Conservation (phyloP, 2,329 filamentous ascomycete genomes). For the Bipolaris oryzae region DNA sequence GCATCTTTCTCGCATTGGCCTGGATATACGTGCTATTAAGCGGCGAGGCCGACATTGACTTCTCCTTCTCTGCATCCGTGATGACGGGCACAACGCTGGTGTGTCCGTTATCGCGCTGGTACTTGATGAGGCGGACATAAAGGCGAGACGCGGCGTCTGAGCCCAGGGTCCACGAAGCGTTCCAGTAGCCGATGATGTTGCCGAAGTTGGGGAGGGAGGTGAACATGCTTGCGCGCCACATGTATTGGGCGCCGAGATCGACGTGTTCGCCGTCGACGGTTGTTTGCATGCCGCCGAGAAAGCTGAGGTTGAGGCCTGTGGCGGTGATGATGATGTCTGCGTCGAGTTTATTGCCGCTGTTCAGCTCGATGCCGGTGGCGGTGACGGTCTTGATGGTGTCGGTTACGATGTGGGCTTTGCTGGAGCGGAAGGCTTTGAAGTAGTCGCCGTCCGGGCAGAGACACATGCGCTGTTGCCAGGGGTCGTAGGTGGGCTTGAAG, state of each 20-base stretch:
- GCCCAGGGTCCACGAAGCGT: conserved; percentile 67
- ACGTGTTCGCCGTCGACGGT: conserved; percentile 58
- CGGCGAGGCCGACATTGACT: conserved; percentile 50
- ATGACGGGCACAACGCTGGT: conserved; percentile 54
- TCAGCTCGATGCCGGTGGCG: conserved; percentile 56
- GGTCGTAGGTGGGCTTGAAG: conserved; percentile 56
- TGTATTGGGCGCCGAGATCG: conserved; percentile 57
- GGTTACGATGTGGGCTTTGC: conserved; percentile 61
- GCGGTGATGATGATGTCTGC: conserved; percentile 70
- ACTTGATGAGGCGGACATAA: conserved; percentile 57
- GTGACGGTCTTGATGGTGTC: conserved; percentile 61
- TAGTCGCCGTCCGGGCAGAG: conserved; percentile 68
- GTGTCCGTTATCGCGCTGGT: conserved; percentile 55
- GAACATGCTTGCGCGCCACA: conserved; percentile 68
- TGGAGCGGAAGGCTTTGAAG: conserved; percentile 58
- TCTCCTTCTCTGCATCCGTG: conserved; percentile 48
- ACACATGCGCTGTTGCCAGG: conserved; percentile 76
- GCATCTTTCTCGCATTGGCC: conserved; percentile 49
- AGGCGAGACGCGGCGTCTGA: conserved; percentile 61
- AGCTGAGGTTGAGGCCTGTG: conserved; percentile 63
- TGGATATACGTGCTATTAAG: conserved; percentile 61
- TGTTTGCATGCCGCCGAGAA: conserved; percentile 61
- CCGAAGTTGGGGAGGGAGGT: conserved; percentile 66
- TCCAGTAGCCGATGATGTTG: conserved; percentile 65
- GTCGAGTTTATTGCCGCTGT: conserved; percentile 55